These are phyloP conservation scores for Acorus gramineus DNA, from an alignment of 106 monocot genomes.

Conservation along the genomic window DNA sequence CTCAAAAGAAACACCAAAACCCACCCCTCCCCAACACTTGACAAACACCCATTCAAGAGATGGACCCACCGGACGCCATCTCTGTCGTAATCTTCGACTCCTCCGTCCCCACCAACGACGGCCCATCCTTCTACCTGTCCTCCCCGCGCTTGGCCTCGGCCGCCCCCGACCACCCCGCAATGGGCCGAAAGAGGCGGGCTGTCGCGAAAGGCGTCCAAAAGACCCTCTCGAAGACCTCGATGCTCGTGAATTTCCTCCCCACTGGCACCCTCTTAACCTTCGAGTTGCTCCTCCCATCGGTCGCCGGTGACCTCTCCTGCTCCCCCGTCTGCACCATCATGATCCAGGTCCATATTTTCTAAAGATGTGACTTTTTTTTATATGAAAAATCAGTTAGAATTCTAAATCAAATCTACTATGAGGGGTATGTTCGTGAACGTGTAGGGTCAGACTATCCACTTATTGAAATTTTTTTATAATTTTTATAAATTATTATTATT, in stretches of 20 bases:
- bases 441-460: no score
- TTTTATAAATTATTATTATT: no score
- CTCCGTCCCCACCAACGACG: background rate
- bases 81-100: background rate
- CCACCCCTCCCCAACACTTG: no score
- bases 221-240: slow-evolving; percentile 80
- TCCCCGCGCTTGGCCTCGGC: slow-evolving; percentile 6
- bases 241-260: slow-evolving; percentile 89
- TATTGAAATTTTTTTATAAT: no score
- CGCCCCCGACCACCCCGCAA: background rate
- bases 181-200: slow-evolving; percentile 19
- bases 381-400: no score
- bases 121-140: slow-evolving; percentile 14
- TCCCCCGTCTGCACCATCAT: slow-evolving; percentile 53
- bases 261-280: slow-evolving; percentile 92
- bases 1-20: no score
- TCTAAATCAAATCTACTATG: no score
- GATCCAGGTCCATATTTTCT: slow-evolving; percentile 25
- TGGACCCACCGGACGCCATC: background rate
- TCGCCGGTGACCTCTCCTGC: slow-evolving; percentile 71
- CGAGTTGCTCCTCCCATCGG: slow-evolving; percentile 87
- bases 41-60: background rate
- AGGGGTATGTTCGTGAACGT: no score
- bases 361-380: no score
- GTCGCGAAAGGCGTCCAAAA: slow-evolving; percentile 73